Evolutionary conservation across 371 early-diverging fungal species (phyloP).

Genomic region (Mortierella sp.): DNA sequence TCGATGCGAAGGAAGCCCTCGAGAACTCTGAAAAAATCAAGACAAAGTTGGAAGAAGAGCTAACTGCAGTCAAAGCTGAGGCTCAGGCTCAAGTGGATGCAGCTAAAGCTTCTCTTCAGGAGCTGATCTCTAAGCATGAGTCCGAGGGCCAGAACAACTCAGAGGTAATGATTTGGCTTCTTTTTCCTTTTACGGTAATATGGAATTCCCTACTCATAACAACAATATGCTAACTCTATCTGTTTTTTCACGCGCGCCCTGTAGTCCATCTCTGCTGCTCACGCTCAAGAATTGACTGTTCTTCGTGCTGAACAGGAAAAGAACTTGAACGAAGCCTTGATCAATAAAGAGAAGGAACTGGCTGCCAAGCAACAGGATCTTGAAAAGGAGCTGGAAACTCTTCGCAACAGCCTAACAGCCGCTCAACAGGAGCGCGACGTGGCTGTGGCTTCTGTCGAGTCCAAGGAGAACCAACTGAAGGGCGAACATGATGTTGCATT

Average conservation of each 20-base stretch:
- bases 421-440: constrained; percentile 40
- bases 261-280: constrained; percentile 26
- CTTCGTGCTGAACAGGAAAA: constrained; percentile 39
- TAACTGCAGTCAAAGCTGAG: constrained; percentile 15
- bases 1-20: constrained; percentile 34
- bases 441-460: constrained; percentile 16
- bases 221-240: background rate
- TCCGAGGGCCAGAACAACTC: constrained; percentile 22
- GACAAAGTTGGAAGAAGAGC: constrained; percentile 28
- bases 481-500: constrained; percentile 15
- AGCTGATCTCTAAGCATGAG: constrained; percentile 39
- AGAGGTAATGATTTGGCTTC: constrained; percentile 15
- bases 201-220: too few species aligned
- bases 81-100: constrained; percentile 36
- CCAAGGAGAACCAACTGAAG: constrained; percentile 41
- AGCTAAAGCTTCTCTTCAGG: constrained; percentile 39
- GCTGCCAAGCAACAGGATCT: constrained; percentile 25
- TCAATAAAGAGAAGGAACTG: constrained; percentile 37
- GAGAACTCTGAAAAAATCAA: constrained; percentile 27
- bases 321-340: constrained; percentile 25
- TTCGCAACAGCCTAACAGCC: constrained; percentile 16
- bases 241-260: background rate
- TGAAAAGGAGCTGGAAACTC: constrained; percentile 29
- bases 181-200: background rate
- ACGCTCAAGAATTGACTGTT: constrained; percentile 28